Conservation (phyloP, 2,329 filamentous ascomycete species). For the Moelleriella libera region DNA sequence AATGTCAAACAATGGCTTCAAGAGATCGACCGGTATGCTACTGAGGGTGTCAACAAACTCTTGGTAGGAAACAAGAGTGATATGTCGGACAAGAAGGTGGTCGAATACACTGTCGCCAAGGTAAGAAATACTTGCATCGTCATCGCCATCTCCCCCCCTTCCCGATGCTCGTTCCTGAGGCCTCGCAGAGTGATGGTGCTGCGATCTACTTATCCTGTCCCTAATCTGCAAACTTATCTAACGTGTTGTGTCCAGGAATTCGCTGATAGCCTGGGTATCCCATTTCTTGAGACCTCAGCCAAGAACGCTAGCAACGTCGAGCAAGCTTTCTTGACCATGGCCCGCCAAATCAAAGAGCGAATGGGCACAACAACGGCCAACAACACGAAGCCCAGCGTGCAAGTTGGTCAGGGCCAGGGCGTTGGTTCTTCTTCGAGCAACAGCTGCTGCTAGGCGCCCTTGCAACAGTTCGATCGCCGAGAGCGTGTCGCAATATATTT, state of each 20-base stretch:
- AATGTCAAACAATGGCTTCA: slow-evolving; percentile 99
- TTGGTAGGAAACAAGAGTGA: slow-evolving; percentile 99
- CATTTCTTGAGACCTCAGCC: slow-evolving; percentile 98
- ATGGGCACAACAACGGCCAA: slow-evolving; percentile 93
- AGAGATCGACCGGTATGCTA: slow-evolving; percentile 98
- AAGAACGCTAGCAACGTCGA: slow-evolving; percentile 99
- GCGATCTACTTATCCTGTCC: no score
- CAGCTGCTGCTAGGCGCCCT: slow-evolving; percentile 67
- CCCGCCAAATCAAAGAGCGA: slow-evolving; percentile 98
- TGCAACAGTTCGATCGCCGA: background rate
- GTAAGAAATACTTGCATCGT: slow-evolving; percentile 33
- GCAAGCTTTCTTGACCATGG: slow-evolving; percentile 99
- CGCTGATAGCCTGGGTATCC: slow-evolving; percentile 94
- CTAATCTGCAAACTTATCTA: background rate
- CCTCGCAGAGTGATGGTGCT: background rate
- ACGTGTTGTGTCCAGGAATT: slow-evolving; percentile 56
- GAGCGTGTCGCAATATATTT: no score
- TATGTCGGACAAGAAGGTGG: slow-evolving; percentile 99
- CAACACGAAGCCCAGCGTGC: slow-evolving; percentile 97
- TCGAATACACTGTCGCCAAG: slow-evolving; percentile 99
- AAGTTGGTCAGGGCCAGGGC: slow-evolving; percentile 87
- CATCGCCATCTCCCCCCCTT: no score
- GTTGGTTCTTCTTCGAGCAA: slow-evolving; percentile 76
- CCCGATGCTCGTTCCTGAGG: background rate
- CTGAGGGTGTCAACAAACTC: slow-evolving; percentile 98